Evolutionary conservation across 345 rosid species (phyloP), one percentile per base, ranked within the genome.

Genomic region (Jatropha curcas): DNA sequence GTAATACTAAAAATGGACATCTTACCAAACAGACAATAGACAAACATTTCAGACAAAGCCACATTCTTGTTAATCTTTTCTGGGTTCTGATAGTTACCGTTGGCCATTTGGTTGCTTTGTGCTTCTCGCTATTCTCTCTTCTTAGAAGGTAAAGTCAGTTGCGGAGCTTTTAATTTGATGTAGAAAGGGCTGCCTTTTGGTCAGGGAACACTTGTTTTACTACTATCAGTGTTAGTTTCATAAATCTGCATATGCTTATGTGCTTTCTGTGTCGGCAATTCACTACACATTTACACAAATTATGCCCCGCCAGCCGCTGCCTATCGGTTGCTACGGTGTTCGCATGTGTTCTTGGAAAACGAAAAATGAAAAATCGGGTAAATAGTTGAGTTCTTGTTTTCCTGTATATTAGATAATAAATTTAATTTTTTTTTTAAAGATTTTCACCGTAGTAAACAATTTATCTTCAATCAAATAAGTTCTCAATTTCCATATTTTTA

Each of bases 261-360:
- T 50, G 64, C 62, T 73, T 48, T 65, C 13, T 77, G 37, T 77
- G 84, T 80, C 80, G 79, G 84, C 78, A 70, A 59, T 19, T 39
- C 37, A 58, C 12, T 1, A 60, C 28, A 53, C 79, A 79, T 1
- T 41, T 68, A n/a, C 68, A 17, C 27, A 51, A 6, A 4, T 53
- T 64, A 35, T 52, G 45, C 35, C 19, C 74, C 56, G 45, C 0
- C 11, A 13, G 13, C 12, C 2, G 11, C 13, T 13, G 11, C 8
- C 11, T 41, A 41, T 41, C 11, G 45, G 45, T n/a, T n/a, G n/a
- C n/a, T n/a, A n/a, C n/a, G n/a, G n/a, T n/a, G n/a, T n/a, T n/a
- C n/a, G n/a, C n/a, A n/a, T n/a, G n/a, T n/a, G n/a, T n/a, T n/a
- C n/a, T n/a, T n/a, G n/a, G n/a, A n/a, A n/a, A n/a, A n/a, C n/a